These are phyloP conservation scores for Anethum foeniculum DNA, from an alignment of 140 eudicot genomes.

Conservation along the genomic window DNA sequence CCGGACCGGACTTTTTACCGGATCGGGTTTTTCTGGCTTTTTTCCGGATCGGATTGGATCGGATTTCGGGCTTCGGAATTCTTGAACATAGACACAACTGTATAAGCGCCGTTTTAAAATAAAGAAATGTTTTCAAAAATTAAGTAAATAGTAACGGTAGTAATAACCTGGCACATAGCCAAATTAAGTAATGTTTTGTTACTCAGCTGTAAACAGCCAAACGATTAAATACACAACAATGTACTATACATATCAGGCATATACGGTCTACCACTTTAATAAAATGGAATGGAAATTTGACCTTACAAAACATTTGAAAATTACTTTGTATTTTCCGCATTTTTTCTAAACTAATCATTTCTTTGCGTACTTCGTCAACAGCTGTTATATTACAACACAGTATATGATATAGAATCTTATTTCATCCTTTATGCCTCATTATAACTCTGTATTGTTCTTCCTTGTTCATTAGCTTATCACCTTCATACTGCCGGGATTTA, in stretches of 20 bases:
- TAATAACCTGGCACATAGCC: not conserved
- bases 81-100: too few relatives aligned
- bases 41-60: too few relatives aligned
- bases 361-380: constrained; percentile 20
- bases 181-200: too few relatives aligned
- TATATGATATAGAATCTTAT: not conserved
- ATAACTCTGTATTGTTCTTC: not conserved
- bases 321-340: constrained; percentile 6
- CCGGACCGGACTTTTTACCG: too few relatives aligned
- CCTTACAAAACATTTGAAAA: not conserved
- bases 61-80: too few relatives aligned
- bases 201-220: not conserved
- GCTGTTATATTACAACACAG: constrained; percentile 10
- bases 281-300: not conserved
- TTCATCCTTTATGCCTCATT: not conserved
- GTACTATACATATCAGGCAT: too few relatives aligned
- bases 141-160: not conserved
- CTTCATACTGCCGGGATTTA: not conserved
- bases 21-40: too few relatives aligned
- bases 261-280: not conserved
- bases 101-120: too few relatives aligned
- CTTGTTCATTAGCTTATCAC: not conserved
- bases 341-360: not conserved
- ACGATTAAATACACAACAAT: not conserved
- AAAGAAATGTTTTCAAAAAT: too few relatives aligned